These are phyloP conservation scores for Podospora appendiculata DNA, from an alignment of 495 filamentous ascomycete species.

Conservation along the genomic window DNA sequence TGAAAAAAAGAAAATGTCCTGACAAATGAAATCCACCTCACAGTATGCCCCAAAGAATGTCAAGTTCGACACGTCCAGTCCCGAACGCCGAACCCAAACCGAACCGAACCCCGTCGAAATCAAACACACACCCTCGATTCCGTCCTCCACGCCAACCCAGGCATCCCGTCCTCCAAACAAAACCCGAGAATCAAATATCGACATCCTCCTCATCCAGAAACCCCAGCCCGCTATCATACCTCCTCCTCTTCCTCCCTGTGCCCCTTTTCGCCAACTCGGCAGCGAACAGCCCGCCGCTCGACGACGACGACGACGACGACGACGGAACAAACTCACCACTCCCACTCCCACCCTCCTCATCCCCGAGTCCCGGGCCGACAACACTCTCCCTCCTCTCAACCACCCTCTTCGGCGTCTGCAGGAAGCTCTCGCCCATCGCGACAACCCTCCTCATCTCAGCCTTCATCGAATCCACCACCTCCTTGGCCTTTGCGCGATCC, in stretches of 20 bases:
- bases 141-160: too few species aligned
- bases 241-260: slow-evolving; percentile 33
- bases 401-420: slow-evolving; percentile 12
- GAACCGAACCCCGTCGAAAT: too few species aligned
- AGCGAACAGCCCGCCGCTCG: slow-evolving; percentile 15
- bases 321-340: background rate
- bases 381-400: slow-evolving; percentile 10
- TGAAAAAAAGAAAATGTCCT: too few species aligned
- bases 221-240: slow-evolving; percentile 56
- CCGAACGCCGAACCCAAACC: too few species aligned
- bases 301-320: background rate
- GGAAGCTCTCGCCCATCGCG: slow-evolving; percentile 28
- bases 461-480: slow-evolving; percentile 45
- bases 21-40: too few species aligned
- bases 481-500: slow-evolving; percentile 37
- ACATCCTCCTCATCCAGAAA: slow-evolving; percentile 55
- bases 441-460: slow-evolving; percentile 32
- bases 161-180: too few species aligned
- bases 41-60: too few species aligned
- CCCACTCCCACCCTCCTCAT: background rate
- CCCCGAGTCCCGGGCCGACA: slow-evolving; percentile 1
- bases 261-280: slow-evolving; percentile 21
- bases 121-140: too few species aligned
- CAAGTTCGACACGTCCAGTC: too few species aligned
- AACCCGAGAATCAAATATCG: background rate